phyloP scores from a whole-genome alignment of 1,284 basidiomycete species.

The Puccinia coronata region DNA sequence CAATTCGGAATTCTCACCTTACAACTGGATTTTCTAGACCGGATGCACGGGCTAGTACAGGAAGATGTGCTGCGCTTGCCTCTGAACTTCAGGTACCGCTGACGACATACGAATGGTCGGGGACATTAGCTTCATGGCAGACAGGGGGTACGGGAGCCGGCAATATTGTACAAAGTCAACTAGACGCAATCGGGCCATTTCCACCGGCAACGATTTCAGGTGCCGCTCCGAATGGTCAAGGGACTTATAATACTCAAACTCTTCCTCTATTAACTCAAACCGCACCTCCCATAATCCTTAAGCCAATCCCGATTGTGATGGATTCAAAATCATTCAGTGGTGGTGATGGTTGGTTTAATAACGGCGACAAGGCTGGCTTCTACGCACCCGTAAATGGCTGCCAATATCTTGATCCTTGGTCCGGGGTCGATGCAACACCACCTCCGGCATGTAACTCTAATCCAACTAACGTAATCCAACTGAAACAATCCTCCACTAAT shows the following conservation, averaged over 20 bases:
- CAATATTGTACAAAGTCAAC: constrained; percentile 29
- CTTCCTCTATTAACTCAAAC: constrained; percentile 30
- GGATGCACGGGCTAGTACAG: constrained; percentile 38
- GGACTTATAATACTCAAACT: constrained; percentile 29
- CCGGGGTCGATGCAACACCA: background rate
- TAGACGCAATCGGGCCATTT: constrained; percentile 30
- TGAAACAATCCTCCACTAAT: background rate
- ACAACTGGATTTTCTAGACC: constrained; percentile 23
- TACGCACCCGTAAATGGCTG: constrained; percentile 33
- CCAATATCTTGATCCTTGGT: constrained; percentile 48
- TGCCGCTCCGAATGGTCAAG: constrained; percentile 16
- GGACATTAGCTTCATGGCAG: constrained; percentile 27
- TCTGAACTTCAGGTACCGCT: constrained; percentile 9
- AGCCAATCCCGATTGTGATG: constrained; percentile 32
- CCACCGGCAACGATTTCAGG: constrained; percentile 38
- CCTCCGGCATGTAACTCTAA: constrained; percentile 23
- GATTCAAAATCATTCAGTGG: constrained; percentile 9
- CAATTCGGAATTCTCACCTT: background rate
- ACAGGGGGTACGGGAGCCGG: constrained; percentile 38
- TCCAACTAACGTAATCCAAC: background rate
- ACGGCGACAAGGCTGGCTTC: constrained; percentile 21
- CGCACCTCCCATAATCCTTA: constrained; percentile 10
- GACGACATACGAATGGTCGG: constrained; percentile 13
- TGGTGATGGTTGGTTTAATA: constrained; percentile 25
- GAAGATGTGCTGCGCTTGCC: constrained; percentile 16